Evolutionary conservation across 495 filamentous ascomycete species (phyloP), one percentile per base, ranked within the genome.

Genomic region (Penicillium taxi): DNA sequence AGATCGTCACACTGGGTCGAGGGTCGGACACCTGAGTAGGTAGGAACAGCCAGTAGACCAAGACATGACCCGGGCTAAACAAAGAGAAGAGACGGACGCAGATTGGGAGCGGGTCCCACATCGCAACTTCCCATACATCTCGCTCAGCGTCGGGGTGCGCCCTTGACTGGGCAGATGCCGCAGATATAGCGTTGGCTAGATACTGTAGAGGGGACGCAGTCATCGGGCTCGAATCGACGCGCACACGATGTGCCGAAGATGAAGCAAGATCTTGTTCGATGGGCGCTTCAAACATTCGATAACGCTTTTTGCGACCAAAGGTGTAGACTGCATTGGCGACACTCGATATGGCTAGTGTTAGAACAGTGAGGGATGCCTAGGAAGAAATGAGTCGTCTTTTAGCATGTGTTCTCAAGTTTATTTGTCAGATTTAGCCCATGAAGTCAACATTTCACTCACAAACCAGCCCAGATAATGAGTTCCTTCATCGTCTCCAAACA

Each of bases 41-140:
- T 2, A 98, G 74, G 44, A 87, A 86, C 26, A 94, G 74, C 69
- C 71, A 82, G 61, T 98, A 93, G 26, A 96, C 74, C 20, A 95
- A 65, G 23, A 91, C 73, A 59, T 98, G 91, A 3, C 84, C 86
- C 0, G 91, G 91, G 48, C 87, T 94, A 63, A 98, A 94, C 30
- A 91, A 66, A 46, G 83, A 93, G 54, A 96, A 91, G 3, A 96
- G 63, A 3, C 79, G 77, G 32, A 96, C 59, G 32, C 80, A 85
- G 24, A 94, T 69, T 6, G 91, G 86, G 18, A 84, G 69, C 9
- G 91, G 91, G 50, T 96, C 88, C 91, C 91, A 98, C 11, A 96
- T 74, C 0, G 80, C 74, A 35, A 98, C 56, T 61, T 98, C 88
- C 93, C 93, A 96, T 15, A 98, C 91, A 60, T 98, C 91, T 3